Percentiles rank a stretch among this genome's conserved stretches.
phyloP scores from a whole-genome alignment of 2,329 filamentous ascomycete genomes.

The Mollisia scopiformis region DNA sequence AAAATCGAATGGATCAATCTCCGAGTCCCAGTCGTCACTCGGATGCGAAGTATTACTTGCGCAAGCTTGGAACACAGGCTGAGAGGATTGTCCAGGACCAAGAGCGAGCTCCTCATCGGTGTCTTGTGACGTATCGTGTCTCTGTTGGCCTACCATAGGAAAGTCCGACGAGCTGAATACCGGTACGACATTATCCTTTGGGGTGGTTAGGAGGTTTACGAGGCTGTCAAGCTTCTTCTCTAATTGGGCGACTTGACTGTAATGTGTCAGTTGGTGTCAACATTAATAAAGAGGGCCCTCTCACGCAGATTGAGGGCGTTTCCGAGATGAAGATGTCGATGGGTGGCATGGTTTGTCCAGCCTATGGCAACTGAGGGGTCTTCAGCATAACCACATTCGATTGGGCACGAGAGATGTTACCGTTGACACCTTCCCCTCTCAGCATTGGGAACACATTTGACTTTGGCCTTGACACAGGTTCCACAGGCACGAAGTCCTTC shows the following conservation, averaged over 20 bases:
- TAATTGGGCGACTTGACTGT: slow-evolving; percentile 16
- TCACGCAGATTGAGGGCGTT: slow-evolving; percentile 8
- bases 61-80: neutral
- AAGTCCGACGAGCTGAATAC: neutral
- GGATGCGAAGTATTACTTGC: neutral
- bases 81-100: neutral
- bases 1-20: neutral
- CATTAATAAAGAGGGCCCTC: neutral
- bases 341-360: slow-evolving; percentile 17
- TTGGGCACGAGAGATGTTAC: neutral
- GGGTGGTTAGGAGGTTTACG: slow-evolving; percentile 13
- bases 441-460: slow-evolving; percentile 19
- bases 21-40: neutral
- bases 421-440: slow-evolving; percentile 14
- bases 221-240: slow-evolving; percentile 23
- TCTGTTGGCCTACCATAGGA: neutral
- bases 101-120: neutral
- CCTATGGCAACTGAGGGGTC: slow-evolving; percentile 5
- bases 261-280: neutral
- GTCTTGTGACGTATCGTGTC: neutral
- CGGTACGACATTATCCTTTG: neutral
- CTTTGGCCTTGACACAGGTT: slow-evolving; percentile 23
- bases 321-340: slow-evolving; percentile 5
- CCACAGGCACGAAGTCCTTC: slow-evolving; percentile 18
- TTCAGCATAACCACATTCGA: neutral